Base-by-base conservation (phyloP, 345 rosid genomes). In the Lepidium africanum region DNA sequence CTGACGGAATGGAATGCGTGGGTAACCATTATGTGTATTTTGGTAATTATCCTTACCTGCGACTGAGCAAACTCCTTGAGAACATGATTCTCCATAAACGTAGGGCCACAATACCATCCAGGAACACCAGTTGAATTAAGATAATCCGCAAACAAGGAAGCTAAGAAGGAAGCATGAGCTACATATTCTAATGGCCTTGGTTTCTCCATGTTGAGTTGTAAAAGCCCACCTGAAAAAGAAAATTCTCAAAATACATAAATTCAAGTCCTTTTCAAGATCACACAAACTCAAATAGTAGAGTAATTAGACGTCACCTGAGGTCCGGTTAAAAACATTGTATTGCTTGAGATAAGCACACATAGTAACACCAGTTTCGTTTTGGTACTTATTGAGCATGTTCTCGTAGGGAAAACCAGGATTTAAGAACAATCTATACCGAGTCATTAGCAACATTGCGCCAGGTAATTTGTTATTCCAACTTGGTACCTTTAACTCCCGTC, bases 381-480 rank as follows among this genome's bases (percentile, higher is more conserved):
- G 95, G 65, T 92, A 92, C 88, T 74, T 83, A 4, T 46, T 45
- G 46, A 92, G 60, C 92, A 86, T 89, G 72, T 86, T 92, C 81
- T 92, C 98, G 6, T 87, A 87, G 1, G 98, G 95, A 45, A 87
- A 89, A 0, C 96, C 96, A 0, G 95, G 92, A 60, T 71, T 86
- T 73, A 89, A 67, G 78, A 89, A 79, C 12, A 89, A 70, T 78
- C 98, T 74, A 21, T 79, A 79, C 72, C 98, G 83, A 2, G 95
- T 92, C 76, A 92, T 53, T 82, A 92, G 55, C 66, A 92, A 73
- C 98, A 89, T 86, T 1, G 96, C 92, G 0, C 95, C 91, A n/a
- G 96, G 98, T 64, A 89, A 68, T 76, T 89, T 92, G 63, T 92
- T 92, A 63, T 92, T 89, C 96, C 95, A 87, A 46, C 87, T 87